Evolutionary conservation across 139 green algal genomes (phyloP).

Genomic region (Chlorella sorokiniana): DNA sequence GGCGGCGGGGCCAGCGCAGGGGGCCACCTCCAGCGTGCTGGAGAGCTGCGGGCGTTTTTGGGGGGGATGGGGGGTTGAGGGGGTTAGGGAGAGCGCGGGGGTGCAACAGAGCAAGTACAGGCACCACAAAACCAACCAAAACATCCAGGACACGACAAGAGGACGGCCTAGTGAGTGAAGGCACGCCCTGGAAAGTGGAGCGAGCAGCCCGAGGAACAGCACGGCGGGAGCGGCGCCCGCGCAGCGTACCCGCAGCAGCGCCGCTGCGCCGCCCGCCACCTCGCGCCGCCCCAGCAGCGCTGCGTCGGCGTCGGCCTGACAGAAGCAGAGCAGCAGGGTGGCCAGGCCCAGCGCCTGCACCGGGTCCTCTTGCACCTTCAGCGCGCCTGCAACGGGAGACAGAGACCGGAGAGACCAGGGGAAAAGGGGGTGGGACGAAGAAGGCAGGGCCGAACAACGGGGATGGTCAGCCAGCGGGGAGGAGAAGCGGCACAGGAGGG

Average conservation of each 20-base stretch:
- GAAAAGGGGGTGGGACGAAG: not conserved
- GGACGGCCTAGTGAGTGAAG: not conserved
- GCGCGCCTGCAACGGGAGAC: constrained; percentile 19
- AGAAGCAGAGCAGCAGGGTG: constrained; percentile 41
- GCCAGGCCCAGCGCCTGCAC: constrained; percentile 40
- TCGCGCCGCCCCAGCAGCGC: constrained; percentile 19
- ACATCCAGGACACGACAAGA: not conserved
- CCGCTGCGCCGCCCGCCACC: not conserved
- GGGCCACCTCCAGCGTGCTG: not conserved
- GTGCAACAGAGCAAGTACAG: not conserved
- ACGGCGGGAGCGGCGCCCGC: not conserved
- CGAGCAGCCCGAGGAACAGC: not conserved
- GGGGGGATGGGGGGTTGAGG: not conserved
- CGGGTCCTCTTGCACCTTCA: constrained; percentile 19
- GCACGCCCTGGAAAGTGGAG: not conserved
- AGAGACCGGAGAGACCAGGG: no score
- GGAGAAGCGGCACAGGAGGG: no score
- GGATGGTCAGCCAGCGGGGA: no score
- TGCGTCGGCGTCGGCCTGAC: constrained; percentile 28
- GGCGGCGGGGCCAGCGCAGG: not conserved
- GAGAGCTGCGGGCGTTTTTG: constrained; percentile 19
- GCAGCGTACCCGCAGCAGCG: constrained; percentile 6
- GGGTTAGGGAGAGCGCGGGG: not conserved
- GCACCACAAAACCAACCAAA: not conserved
- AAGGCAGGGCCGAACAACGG: not conserved